A percentile compares a stretch with the other conserved stretches of the same genome.
These are phyloP conservation scores for Ambrosia trifida DNA, from an alignment of 129 eudicot species.

Conservation along the genomic window DNA sequence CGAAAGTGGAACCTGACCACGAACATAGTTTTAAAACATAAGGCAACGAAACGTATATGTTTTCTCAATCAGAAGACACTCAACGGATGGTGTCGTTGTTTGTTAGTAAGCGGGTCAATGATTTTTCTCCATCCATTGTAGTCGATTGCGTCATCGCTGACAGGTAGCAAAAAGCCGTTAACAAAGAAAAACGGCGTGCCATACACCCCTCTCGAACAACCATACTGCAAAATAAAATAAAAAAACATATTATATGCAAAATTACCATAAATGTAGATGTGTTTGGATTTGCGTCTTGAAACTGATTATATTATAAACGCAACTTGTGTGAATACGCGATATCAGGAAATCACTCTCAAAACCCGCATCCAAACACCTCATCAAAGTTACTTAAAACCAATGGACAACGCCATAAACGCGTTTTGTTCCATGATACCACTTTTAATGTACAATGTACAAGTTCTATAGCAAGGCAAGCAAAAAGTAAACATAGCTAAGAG, in stretches of 20 bases:
- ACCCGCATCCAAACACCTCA: too few relatives aligned
- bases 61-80: slow-evolving; percentile 22
- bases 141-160: slow-evolving; percentile 46
- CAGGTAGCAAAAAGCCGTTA: slow-evolving; percentile 70
- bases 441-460: too few relatives aligned
- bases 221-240: slow-evolving; percentile 59
- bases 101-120: slow-evolving; percentile 53
- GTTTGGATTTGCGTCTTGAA: too few relatives aligned
- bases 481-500: neutral
- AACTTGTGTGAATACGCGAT: too few relatives aligned
- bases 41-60: neutral
- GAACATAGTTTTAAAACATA: neutral
- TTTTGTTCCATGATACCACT: too few relatives aligned
- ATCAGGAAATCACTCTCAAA: too few relatives aligned
- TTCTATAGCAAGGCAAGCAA: too few relatives aligned
- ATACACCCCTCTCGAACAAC: slow-evolving; percentile 83
- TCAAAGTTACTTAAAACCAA: too few relatives aligned
- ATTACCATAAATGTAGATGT: too few relatives aligned
- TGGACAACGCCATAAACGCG: too few relatives aligned
- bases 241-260: too few relatives aligned
- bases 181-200: slow-evolving; percentile 87
- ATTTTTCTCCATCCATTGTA: slow-evolving; percentile 67
- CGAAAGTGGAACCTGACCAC: neutral
- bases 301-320: too few relatives aligned
- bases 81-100: slow-evolving; percentile 25